Percentiles rank a stretch among this genome's conserved stretches.
Conservation (phyloP, 225 moss, liverwort and hornwort genomes). For the Pseudoscleropodium purum region DNA sequence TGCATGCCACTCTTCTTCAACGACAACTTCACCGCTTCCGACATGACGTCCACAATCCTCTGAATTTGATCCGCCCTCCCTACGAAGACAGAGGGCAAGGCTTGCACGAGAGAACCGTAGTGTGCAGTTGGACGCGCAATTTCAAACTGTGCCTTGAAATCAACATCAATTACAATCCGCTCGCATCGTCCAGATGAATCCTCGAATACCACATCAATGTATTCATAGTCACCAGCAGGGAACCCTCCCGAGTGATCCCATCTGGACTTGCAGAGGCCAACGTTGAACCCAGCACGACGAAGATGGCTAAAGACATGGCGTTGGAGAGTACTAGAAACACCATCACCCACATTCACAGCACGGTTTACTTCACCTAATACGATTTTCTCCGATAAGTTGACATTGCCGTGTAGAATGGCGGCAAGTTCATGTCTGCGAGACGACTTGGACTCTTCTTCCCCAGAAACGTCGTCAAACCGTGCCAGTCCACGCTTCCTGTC, state of each 20-base stretch:
- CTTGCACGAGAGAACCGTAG: constrained; percentile 35
- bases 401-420: constrained; percentile 5
- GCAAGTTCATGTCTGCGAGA: constrained; percentile 17
- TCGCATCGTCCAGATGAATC: neutral
- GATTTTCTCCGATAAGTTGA: constrained; percentile 13
- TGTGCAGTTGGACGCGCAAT: constrained; percentile 62
- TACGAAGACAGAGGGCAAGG: constrained; percentile 44
- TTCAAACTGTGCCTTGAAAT: constrained; percentile 67
- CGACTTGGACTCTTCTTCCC: constrained; percentile 27
- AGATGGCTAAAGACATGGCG: constrained; percentile 42
- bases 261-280: constrained; percentile 67
- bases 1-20: constrained; percentile 70
- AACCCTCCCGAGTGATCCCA: constrained; percentile 71
- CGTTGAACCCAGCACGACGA: constrained; percentile 46
- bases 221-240: constrained; percentile 65
- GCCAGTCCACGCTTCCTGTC: constrained; percentile 38
- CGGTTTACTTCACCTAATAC: constrained; percentile 17
- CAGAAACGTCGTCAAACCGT: constrained; percentile 25
- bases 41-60: constrained; percentile 53
- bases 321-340: neutral
- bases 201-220: constrained; percentile 46
- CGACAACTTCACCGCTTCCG: constrained; percentile 54
- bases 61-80: constrained; percentile 51
- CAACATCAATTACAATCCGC: constrained; percentile 52
- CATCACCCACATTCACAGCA: neutral